Percentiles rank a stretch among this genome's conserved stretches.
Evolutionary conservation across 805 yeast species (phyloP).

Genomic region (Starmerella cellae): DNA sequence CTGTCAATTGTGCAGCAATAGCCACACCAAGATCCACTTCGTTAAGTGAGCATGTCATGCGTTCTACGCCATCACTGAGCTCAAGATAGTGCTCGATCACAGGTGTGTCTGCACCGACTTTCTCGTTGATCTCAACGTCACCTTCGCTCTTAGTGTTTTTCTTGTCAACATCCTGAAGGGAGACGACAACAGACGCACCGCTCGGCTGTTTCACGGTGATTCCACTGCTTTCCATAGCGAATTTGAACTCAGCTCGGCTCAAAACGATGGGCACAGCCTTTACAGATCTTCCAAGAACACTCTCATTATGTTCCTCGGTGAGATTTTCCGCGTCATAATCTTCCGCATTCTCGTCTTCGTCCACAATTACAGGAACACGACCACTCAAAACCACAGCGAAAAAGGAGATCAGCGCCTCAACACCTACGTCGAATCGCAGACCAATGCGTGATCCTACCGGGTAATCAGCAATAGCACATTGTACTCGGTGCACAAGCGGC

Average conservation of each 20-base stretch:
- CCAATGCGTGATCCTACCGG: conserved; percentile 5
- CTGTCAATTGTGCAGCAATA: conserved; percentile 28
- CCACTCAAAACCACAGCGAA: conserved; percentile 20
- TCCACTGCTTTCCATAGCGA: conserved; percentile 9
- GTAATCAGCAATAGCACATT: conserved; percentile 5
- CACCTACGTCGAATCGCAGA: conserved; percentile 9
- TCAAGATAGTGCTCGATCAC: not conserved
- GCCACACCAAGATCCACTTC: conserved; percentile 26
- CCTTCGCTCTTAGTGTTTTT: not conserved
- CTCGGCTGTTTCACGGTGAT: conserved; percentile 5
- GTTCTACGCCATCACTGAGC: not conserved
- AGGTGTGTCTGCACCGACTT: not conserved
- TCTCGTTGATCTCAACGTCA: not conserved
- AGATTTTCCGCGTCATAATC: not conserved
- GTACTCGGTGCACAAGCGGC: conserved; percentile 7
- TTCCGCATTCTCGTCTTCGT: conserved; percentile 1
- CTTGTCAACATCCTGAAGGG: conserved; percentile 5
- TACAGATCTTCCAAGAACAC: not conserved
- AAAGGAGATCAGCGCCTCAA: conserved; percentile 16
- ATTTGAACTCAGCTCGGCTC: conserved; percentile 6
- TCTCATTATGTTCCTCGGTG: not conserved
- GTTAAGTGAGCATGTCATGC: conserved; percentile 4
- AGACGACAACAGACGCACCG: conserved; percentile 6
- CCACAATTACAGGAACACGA: conserved; percentile 5
- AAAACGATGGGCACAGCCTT: conserved; percentile 3